Conservation (phyloP, 192 early-diverging fungal genomes). For the Obelidium mucronatum region DNA sequence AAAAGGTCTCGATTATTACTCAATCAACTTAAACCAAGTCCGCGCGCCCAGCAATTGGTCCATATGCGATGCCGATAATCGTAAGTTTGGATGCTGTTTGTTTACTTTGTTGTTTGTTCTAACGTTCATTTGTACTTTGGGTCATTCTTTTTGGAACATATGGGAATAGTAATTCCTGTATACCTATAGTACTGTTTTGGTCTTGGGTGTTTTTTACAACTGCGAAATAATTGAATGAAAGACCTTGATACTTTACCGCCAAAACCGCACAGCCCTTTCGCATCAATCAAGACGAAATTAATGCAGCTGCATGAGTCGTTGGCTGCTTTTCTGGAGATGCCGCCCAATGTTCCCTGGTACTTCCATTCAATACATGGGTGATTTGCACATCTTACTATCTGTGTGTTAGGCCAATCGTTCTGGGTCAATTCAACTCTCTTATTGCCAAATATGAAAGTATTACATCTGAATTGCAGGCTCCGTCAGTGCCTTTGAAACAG, state of each 20-base stretch:
- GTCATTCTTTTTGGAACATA: no score
- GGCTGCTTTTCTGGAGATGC: slow-evolving; percentile 24
- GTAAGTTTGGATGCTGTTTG: no score
- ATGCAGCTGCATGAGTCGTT: slow-evolving; percentile 24
- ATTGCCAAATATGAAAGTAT: slow-evolving; percentile 30
- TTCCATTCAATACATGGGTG: background rate
- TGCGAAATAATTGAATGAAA: background rate
- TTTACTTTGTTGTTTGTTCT: no score
- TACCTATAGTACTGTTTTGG: no score
- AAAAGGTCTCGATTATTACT: no score
- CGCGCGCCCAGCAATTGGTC: no score
- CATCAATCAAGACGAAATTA: background rate
- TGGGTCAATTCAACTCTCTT: slow-evolving; percentile 37
- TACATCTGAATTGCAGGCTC: background rate
- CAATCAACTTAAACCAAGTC: no score
- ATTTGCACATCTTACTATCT: background rate
- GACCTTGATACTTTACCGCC: background rate
- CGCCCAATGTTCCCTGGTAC: background rate
- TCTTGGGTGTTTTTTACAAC: no score
- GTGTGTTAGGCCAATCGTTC: background rate
- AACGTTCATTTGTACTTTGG: no score
- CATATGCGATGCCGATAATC: no score
- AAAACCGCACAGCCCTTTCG: slow-evolving; percentile 4
- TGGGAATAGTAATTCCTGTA: no score
- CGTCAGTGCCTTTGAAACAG: background rate